Conservation (phyloP, 1,139 yeast genomes). For the Wickerhamomyces sp. region DNA sequence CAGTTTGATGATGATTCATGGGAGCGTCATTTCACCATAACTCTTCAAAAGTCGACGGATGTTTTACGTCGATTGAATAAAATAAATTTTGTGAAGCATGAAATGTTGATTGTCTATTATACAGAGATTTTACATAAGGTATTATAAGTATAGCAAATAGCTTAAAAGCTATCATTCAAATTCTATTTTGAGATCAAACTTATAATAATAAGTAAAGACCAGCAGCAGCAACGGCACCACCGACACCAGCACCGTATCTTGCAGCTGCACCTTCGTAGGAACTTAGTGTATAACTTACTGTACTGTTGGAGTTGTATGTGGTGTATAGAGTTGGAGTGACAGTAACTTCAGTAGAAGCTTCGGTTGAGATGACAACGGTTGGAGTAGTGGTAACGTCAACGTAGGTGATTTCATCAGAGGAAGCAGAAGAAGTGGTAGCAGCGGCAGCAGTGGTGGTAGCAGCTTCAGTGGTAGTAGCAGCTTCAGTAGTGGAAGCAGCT, state of each 20-base stretch:
- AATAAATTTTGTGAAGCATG: too few species aligned
- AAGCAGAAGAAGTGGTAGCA: conserved; percentile 17
- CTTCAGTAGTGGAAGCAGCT: conserved; percentile 18
- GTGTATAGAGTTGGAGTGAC: conserved; percentile 30
- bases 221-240: conserved; percentile 5
- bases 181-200: neutral
- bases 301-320: conserved; percentile 20
- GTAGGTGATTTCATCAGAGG: conserved; percentile 26
- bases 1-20: too few species aligned
- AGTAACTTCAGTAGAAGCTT: conserved; percentile 28
- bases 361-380: conserved; percentile 26
- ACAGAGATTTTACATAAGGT: neutral
- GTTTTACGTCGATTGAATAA: too few species aligned
- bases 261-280: conserved; percentile 22
- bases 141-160: too few species aligned
- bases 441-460: conserved; percentile 15
- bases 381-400: conserved; percentile 30
- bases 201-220: conserved; percentile 5
- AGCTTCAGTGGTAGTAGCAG: conserved; percentile 16
- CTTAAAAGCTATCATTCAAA: neutral
- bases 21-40: too few species aligned
- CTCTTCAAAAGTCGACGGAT: too few species aligned
- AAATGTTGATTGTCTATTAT: neutral
- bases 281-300: conserved; percentile 22
- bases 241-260: conserved; percentile 2